Base-by-base conservation (phyloP, 768 basidiomycete species). In the Pleurotus platypus region DNA sequence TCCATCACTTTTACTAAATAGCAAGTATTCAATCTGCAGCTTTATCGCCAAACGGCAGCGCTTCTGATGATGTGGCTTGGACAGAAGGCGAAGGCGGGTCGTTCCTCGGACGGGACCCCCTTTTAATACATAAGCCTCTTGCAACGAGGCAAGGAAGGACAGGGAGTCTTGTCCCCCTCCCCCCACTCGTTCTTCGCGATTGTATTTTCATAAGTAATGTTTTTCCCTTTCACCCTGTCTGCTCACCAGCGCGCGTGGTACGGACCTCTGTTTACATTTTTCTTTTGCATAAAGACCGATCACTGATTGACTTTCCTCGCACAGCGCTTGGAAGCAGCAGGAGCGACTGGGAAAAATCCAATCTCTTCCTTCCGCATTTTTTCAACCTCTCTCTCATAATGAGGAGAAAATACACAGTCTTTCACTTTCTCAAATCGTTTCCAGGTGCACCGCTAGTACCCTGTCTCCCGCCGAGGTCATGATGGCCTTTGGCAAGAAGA, bases 251-350 rank as follows among this genome's bases (percentile, higher is more conserved):
- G 46, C 42, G 40, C 55, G 6, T 56, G 55, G 55, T 56, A 16
- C 46, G 55, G 45, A 12, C 15, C 22, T 11, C 8, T 55, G 27
- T 42, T n/a, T 53, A 20, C 35, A 18, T 15, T 53, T 26, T 2
- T 40, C 26, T 13, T 56, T 16, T 35, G 18, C 20, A 43, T 24
- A 18, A 16, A 16, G 30, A 35, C 30, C 16, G 26, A 18, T 39
- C 20, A 40, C 39, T 56, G 43, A 56, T 47, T 26, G 30, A 55
- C 38, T 47, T 55, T 45, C 13, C 15, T n/a, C 9, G 16, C 27
- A 9, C 45, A 56, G 55, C 35, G 55, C 55, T 46, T 56, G 55
- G 55, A 56, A 56, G 45, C 42, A 56, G 15, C 42, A 35, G 12
- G 43, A 56, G 45, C 55, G 42, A 30, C 42, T 46, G 43, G 55